A percentile compares a stretch with the other conserved stretches of the same genome.
These are phyloP conservation scores for Hamamelis virginiana DNA, from an alignment of 164 flowering plant genomes.

Conservation along the genomic window DNA sequence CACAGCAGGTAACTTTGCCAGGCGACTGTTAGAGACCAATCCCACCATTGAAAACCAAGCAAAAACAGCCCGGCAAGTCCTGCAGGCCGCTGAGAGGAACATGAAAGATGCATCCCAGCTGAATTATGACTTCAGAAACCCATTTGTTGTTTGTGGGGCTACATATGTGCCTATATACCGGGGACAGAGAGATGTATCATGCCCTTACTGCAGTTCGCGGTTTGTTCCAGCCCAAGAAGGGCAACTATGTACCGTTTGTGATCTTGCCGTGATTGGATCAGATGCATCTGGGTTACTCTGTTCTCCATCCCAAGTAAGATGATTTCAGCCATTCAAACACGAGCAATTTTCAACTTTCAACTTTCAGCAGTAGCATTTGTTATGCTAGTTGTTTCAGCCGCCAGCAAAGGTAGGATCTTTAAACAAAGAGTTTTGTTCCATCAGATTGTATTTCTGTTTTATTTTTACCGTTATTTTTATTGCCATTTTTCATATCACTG, in stretches of 20 bases:
- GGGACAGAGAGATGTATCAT: conserved; percentile 66
- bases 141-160: conserved; percentile 72
- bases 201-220: conserved; percentile 64
- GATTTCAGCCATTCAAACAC: conserved; percentile 14
- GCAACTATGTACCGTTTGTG: conserved; percentile 61
- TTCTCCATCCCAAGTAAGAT: conserved; percentile 65
- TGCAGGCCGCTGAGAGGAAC: conserved; percentile 42
- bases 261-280: conserved; percentile 61
- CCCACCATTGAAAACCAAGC: conserved; percentile 57
- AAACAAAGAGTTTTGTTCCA: too few relatives aligned
- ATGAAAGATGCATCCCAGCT: conserved; percentile 39
- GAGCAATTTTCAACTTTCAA: too few relatives aligned
- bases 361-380: too few relatives aligned
- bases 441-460: too few relatives aligned
- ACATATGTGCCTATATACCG: conserved; percentile 72
- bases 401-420: too few relatives aligned
- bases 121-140: conserved; percentile 74
- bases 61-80: conserved; percentile 58
- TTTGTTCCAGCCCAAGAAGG: conserved; percentile 66
- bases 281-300: conserved; percentile 78
- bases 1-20: conserved; percentile 67
- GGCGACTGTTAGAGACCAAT: conserved; percentile 60
- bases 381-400: too few relatives aligned
- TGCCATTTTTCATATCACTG: too few relatives aligned
- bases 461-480: too few relatives aligned